phyloP scores from a whole-genome alignment of 805 yeast species.

The Naumovozyma baii region DNA sequence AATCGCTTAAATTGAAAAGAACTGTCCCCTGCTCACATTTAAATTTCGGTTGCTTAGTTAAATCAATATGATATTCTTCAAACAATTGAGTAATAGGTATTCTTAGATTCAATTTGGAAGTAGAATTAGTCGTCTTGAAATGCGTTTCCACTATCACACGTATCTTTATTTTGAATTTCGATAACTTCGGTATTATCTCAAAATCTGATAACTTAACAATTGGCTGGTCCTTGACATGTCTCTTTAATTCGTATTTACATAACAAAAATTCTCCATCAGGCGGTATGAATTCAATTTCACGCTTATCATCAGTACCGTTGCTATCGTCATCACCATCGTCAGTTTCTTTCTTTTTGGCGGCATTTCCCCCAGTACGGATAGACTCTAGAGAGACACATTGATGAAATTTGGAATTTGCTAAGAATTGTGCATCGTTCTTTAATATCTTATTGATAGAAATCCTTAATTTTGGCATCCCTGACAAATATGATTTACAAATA shows the following conservation, averaged over 20 bases:
- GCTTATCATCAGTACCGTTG: too few species aligned
- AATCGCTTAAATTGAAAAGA: slow-evolving; percentile 57
- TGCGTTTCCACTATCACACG: slow-evolving; percentile 21
- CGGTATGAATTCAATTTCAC: slow-evolving; percentile 64
- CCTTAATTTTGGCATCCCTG: slow-evolving; percentile 83
- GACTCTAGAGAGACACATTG: slow-evolving; percentile 75
- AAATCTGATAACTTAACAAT: slow-evolving; percentile 23
- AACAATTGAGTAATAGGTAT: slow-evolving; percentile 27
- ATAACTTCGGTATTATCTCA: slow-evolving; percentile 19
- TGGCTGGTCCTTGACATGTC: slow-evolving; percentile 33
- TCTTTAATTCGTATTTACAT: slow-evolving; percentile 30
- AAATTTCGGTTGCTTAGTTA: slow-evolving; percentile 47
- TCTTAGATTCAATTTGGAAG: slow-evolving; percentile 26
- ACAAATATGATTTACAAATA: slow-evolving; percentile 61
- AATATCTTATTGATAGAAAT: slow-evolving; percentile 65
- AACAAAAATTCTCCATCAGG: slow-evolving; percentile 82
- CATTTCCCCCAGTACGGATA: neutral
- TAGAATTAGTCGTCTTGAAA: slow-evolving; percentile 29
- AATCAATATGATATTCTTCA: slow-evolving; percentile 35
- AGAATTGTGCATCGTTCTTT: slow-evolving; percentile 33
- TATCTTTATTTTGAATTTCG: slow-evolving; percentile 21
- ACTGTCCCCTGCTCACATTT: slow-evolving; percentile 68
- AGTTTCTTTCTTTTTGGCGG: slow-evolving; percentile 11
- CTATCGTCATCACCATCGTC: slow-evolving; percentile 25
- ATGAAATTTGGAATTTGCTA: slow-evolving; percentile 70